phyloP scores from a whole-genome alignment of 2,329 filamentous ascomycete genomes.

The Daldinia sp. region DNA sequence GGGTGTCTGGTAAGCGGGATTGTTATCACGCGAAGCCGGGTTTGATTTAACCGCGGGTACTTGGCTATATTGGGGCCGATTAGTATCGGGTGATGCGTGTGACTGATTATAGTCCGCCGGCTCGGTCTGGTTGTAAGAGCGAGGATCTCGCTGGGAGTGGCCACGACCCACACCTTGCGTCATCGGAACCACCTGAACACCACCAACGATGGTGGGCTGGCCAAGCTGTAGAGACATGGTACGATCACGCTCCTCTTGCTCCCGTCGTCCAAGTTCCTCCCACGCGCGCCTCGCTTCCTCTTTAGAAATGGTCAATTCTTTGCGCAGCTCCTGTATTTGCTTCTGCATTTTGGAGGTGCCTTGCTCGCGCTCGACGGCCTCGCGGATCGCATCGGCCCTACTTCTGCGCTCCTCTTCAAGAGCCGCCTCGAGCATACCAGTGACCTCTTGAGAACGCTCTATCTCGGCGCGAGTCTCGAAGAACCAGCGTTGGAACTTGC shows the following conservation, averaged over 20 bases:
- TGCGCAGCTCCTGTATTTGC: slow-evolving; percentile 86
- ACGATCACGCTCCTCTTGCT: slow-evolving; percentile 90
- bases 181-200: slow-evolving; percentile 96
- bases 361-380: slow-evolving; percentile 71
- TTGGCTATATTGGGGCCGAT: slow-evolving; percentile 51
- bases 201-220: slow-evolving; percentile 86
- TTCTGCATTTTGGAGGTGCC: slow-evolving; percentile 77
- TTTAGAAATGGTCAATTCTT: slow-evolving; percentile 92
- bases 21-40: slow-evolving; percentile 49
- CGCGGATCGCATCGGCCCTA: slow-evolving; percentile 71
- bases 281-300: slow-evolving; percentile 94
- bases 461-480: slow-evolving; percentile 91
- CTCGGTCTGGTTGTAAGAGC: slow-evolving; percentile 46
- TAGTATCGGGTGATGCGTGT: slow-evolving; percentile 39
- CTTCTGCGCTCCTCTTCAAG: slow-evolving; percentile 78
- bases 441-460: slow-evolving; percentile 83
- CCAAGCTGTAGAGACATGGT: slow-evolving; percentile 87
- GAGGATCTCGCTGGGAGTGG: slow-evolving; percentile 53
- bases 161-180: slow-evolving; percentile 71
- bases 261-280: slow-evolving; percentile 93
- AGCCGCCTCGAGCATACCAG: slow-evolving; percentile 78
- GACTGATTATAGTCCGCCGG: slow-evolving; percentile 46
- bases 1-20: slow-evolving; percentile 53
- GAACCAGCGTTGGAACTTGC: slow-evolving; percentile 99
- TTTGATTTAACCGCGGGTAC: slow-evolving; percentile 55